Conservation (phyloP, 2,329 filamentous ascomycete genomes). For the Leptographium radiaticola region DNA sequence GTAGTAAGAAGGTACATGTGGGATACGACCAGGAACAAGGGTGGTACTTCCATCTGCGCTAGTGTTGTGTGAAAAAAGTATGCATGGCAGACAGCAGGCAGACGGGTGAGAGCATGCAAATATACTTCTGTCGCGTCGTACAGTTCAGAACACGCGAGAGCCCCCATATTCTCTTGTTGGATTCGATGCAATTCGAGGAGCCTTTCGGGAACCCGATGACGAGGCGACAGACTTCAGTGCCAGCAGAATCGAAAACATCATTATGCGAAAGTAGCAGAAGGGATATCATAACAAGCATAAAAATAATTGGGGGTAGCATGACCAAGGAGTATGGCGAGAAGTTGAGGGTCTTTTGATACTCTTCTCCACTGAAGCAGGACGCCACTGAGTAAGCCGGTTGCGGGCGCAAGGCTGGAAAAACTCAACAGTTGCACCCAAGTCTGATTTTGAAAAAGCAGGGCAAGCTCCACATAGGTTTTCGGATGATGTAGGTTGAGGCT, state of each 20-base stretch:
- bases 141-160: neutral
- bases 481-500: neutral
- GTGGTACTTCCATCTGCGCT: conserved; percentile 1
- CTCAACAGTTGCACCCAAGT: neutral
- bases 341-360: neutral
- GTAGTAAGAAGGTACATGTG: conserved; percentile 7
- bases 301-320: too few species aligned
- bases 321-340: neutral
- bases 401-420: neutral
- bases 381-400: neutral
- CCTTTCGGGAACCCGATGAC: neutral
- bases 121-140: conserved; percentile 4
- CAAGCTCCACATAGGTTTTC: neutral
- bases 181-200: too few species aligned
- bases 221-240: neutral
- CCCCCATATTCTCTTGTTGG: too few species aligned
- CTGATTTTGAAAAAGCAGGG: neutral
- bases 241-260: neutral
- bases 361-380: neutral
- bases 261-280: neutral
- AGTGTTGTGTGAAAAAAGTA: neutral
- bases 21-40: conserved; percentile 8
- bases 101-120: neutral
- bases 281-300: too few species aligned
- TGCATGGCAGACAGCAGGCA: conserved; percentile 9